Evolutionary conservation across 1,139 yeast species (phyloP).

Genomic region (Spencermartinsiella ligniputridi): DNA sequence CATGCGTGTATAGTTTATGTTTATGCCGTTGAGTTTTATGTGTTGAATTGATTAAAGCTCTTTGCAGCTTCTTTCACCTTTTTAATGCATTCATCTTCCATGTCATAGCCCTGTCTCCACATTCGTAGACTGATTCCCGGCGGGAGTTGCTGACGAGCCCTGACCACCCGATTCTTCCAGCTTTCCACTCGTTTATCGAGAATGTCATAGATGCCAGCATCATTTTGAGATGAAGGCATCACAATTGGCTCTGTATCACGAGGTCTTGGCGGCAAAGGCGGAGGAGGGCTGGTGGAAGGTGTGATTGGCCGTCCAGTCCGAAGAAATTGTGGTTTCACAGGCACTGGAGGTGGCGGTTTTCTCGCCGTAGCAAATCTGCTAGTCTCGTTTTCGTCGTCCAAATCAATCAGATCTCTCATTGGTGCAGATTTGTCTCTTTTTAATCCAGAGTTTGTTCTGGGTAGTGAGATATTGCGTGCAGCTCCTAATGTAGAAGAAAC

Average conservation of each 20-base stretch:
- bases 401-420: conserved; percentile 19
- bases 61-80: background rate
- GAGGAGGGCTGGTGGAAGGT: conserved; percentile 4
- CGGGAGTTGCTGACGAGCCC: conserved; percentile 35
- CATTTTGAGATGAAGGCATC: conserved; percentile 28
- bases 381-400: conserved; percentile 10
- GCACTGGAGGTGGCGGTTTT: conserved; percentile 25
- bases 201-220: conserved; percentile 23
- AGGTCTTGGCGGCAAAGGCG: conserved; percentile 12
- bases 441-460: conserved; percentile 2
- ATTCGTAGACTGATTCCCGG: conserved; percentile 27
- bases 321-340: conserved; percentile 21
- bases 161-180: conserved; percentile 41
- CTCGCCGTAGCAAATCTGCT: conserved; percentile 7
- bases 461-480: background rate
- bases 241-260: conserved; percentile 15
- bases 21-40: too few species aligned
- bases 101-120: conserved; percentile 36
- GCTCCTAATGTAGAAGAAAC: background rate
- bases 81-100: conserved; percentile 23
- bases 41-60: too few species aligned
- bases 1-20: too few species aligned
- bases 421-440: background rate
- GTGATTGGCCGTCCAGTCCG: conserved; percentile 6
- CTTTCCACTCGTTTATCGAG: conserved; percentile 40